Base-by-base conservation (phyloP, 306 rosid genomes). In the Trifolium fragiferum region DNA sequence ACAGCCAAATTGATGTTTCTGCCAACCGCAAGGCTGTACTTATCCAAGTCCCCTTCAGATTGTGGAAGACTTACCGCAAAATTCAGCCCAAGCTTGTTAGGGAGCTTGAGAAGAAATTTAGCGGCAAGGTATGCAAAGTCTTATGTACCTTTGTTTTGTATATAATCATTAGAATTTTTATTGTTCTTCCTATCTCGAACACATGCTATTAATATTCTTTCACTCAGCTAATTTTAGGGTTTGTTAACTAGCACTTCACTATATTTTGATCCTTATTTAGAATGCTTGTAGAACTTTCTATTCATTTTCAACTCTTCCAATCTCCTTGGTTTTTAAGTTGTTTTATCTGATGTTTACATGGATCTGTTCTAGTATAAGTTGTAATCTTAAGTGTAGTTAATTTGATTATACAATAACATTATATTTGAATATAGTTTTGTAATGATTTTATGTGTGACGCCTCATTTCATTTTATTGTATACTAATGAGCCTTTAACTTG, bases 41-140 rank as follows among this genome's bases (percentile, higher is more conserved):
- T 55, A 75, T 90, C 76, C 91, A 90, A 72, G 78, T 90, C 14
- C 96, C 98, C 12, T 92, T 78, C 67, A 78, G 98, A 75, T 68
- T 92, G 76, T 86, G 98, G 87, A 92, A 92, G 76, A 87, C 91
- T 9, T 92, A 71, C 78, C 79, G 96, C 72, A 92, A 92, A 82
- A 88, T 90, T 61, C 96, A 92, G 72, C 81, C 84, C 55, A 83
- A 85, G 87, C 96, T 92, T 50, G 94, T 90, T 16, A 87, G 98
- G 82, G 98, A 92, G 89, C 96, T 92, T 18, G 98, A 92, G 83
- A 92, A 92, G 83, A 92, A 92, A 66, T 88, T 92, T 64, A 92
- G 98, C 1, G 98, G 98, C 3, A 90, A 92, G 94, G 98, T 92
- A 47, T 18, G 41, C 7, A n/a, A 38, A 62, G 58, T 12, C 35